A percentile compares a stretch with the other conserved stretches of the same genome.
These are phyloP conservation scores for Thelonectria olida DNA, from an alignment of 2,329 filamentous ascomycete species.

Conservation along the genomic window DNA sequence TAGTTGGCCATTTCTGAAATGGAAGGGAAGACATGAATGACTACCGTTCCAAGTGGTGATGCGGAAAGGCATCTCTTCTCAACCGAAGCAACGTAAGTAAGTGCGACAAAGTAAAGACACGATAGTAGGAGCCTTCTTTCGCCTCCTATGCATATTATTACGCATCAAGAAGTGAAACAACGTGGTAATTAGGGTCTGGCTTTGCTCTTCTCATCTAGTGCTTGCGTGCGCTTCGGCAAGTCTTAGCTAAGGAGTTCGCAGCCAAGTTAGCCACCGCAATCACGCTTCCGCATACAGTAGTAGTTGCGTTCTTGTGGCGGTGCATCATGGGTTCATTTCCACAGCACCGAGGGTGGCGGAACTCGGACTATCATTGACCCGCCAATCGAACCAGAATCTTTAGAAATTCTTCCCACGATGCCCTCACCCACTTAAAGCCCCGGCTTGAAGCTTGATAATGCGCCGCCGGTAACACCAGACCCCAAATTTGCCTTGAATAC, in stretches of 20 bases:
- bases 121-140: background rate
- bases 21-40: constrained; percentile 36
- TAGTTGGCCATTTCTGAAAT: background rate
- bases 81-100: no score
- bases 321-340: no score
- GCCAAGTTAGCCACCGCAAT: no score
- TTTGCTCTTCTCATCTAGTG: no score
- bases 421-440: constrained; percentile 5
- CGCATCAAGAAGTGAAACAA: no score
- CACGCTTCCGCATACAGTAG: no score
- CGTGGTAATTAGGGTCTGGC: no score
- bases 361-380: constrained; percentile 35
- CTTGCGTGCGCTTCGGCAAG: no score
- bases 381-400: constrained; percentile 30
- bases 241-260: no score
- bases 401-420: constrained; percentile 37
- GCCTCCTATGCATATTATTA: background rate
- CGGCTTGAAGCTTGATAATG: constrained; percentile 36
- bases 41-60: constrained; percentile 91
- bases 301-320: no score
- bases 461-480: constrained; percentile 37
- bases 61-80: constrained; percentile 70
- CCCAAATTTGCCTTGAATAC: constrained; percentile 5
- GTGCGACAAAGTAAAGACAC: background rate
- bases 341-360: background rate